Evolutionary conservation across 495 filamentous ascomycete species (phyloP).

Genomic region (Cenococcum geophilum): DNA sequence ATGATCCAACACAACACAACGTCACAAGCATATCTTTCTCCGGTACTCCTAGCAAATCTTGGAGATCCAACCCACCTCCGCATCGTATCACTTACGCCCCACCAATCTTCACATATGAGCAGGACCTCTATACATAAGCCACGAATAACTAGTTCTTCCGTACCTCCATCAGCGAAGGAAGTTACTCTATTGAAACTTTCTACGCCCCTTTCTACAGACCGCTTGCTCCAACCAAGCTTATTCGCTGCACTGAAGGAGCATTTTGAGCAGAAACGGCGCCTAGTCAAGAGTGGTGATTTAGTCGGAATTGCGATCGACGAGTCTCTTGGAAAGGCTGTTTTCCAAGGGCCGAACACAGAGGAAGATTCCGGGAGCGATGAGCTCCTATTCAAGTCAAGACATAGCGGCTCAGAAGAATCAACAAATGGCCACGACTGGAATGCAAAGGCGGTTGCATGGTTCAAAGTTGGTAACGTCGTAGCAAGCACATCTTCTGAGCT

Average conservation of each 20-base stretch:
- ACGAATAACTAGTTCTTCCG: conserved; percentile 41
- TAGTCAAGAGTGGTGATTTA: conserved; percentile 79
- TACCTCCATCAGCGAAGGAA: conserved; percentile 81
- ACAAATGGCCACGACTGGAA: background rate
- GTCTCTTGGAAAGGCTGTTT: conserved; percentile 66
- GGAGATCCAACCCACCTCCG: conserved; percentile 63
- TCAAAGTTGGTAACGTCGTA: conserved; percentile 69
- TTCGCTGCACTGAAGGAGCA: conserved; percentile 79
- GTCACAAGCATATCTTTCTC: conserved; percentile 71
- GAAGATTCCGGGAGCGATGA: conserved; percentile 34
- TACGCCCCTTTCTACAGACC: conserved; percentile 79
- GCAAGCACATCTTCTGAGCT: conserved; percentile 45
- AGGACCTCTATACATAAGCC: conserved; percentile 24
- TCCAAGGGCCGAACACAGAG: conserved; percentile 46
- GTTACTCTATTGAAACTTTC: conserved; percentile 85
- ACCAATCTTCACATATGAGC: conserved; percentile 18
- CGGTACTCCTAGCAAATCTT: conserved; percentile 78
- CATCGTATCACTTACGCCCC: conserved; percentile 29
- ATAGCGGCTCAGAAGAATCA: background rate
- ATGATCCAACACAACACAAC: conserved; percentile 37
- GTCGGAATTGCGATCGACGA: conserved; percentile 83
- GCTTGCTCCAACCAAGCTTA: conserved; percentile 71
- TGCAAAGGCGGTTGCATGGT: conserved; percentile 75
- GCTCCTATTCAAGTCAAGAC: conserved; percentile 27
- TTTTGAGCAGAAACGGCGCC: conserved; percentile 69